Evolutionary conservation across 1,139 yeast genomes (phyloP).

Genomic region (Lodderomyces jiufengensis): DNA sequence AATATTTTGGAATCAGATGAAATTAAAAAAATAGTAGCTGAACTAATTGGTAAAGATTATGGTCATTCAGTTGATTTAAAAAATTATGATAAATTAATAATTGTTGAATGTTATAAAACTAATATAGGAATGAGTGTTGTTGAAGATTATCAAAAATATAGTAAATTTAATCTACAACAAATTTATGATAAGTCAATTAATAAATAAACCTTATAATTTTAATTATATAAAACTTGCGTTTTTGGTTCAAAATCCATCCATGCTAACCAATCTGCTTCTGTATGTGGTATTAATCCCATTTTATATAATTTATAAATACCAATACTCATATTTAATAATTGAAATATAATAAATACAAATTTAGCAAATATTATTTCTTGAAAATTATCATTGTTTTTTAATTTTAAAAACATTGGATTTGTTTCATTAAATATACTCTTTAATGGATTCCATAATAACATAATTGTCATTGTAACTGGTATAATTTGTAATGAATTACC

Average conservation of each 20-base stretch:
- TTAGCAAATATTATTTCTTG: conserved; percentile 41
- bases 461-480: conserved; percentile 85
- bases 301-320: conserved; percentile 82
- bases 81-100: conserved; percentile 68
- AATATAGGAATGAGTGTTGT: conserved; percentile 82
- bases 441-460: conserved; percentile 76
- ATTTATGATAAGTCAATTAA: conserved; percentile 43
- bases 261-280: conserved; percentile 85
- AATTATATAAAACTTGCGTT: background rate
- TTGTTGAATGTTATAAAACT: conserved; percentile 85
- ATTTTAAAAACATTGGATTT: conserved; percentile 39
- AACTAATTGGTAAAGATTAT: conserved; percentile 63
- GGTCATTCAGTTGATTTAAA: conserved; percentile 81
- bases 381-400: conserved; percentile 32
- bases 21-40: conserved; percentile 70
- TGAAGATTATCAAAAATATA: conserved; percentile 52
- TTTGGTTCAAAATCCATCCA: conserved; percentile 52
- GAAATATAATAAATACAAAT: conserved; percentile 49
- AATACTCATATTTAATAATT: conserved; percentile 60
- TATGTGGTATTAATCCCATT: conserved; percentile 91
- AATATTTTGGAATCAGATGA: conserved; percentile 65
- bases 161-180: conserved; percentile 61
- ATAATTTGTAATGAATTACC: conserved; percentile 88
- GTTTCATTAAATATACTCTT: conserved; percentile 64
- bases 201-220: background rate